Evolutionary conservation across 192 early-diverging fungal species (phyloP).

Genomic region (Lunasporangiospora selenospora): DNA sequence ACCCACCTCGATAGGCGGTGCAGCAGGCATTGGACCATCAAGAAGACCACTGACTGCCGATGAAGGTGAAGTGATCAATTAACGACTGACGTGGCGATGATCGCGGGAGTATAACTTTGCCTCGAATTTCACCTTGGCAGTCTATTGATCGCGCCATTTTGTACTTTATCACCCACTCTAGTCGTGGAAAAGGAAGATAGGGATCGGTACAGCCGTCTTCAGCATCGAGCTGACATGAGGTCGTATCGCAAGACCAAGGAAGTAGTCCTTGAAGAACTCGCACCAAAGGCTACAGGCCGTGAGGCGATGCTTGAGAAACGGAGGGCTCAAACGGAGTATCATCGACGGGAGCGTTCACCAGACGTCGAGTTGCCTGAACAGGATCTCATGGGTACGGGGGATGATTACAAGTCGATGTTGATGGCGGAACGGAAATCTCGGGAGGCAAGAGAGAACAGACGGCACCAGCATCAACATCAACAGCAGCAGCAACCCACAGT

Average conservation of each 20-base stretch:
- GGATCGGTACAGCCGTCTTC: conserved; percentile 33
- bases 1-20: conserved; percentile 7
- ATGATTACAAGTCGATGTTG: conserved; percentile 54
- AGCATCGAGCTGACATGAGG: conserved; percentile 50
- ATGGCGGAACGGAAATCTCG: conserved; percentile 16
- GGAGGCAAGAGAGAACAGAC: conserved; percentile 23
- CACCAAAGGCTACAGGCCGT: conserved; percentile 67
- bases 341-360: conserved; percentile 64
- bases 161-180: neutral
- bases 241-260: conserved; percentile 57
- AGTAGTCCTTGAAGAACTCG: conserved; percentile 66
- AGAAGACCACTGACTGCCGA: conserved; percentile 31
- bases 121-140: too few species aligned
- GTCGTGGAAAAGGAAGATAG: conserved; percentile 58
- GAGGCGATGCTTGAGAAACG: conserved; percentile 71
- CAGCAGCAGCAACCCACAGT: too few species aligned
- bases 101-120: too few species aligned
- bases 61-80: conserved; percentile 18
- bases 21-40: neutral
- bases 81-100: too few species aligned
- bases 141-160: neutral
- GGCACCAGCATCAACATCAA: too few species aligned
- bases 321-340: conserved; percentile 62
- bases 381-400: conserved; percentile 63
- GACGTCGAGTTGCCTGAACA: conserved; percentile 69